These are phyloP conservation scores for Bretziella fagacearum DNA, from an alignment of 2,329 filamentous ascomycete genomes.

Conservation along the genomic window DNA sequence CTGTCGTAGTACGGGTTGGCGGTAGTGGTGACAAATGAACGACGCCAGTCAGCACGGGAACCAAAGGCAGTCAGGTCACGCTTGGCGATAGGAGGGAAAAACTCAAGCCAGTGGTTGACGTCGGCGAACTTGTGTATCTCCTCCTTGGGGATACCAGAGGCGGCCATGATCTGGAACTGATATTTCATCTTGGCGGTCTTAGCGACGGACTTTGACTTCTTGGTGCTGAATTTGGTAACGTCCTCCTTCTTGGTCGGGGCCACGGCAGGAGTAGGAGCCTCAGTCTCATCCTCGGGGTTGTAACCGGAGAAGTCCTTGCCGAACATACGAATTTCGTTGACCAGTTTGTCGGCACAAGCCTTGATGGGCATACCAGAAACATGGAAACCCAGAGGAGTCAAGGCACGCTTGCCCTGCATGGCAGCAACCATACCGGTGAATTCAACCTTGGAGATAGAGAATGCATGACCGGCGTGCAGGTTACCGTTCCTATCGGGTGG, in stretches of 20 bases:
- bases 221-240: constrained; percentile 76
- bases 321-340: constrained; percentile 76
- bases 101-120: constrained; percentile 77
- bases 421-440: constrained; percentile 74
- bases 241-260: constrained; percentile 60
- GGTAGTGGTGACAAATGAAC: constrained; percentile 86
- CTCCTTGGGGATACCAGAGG: constrained; percentile 68
- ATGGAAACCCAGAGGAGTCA: constrained; percentile 91
- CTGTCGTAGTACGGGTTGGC: constrained; percentile 94
- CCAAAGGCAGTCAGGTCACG: constrained; percentile 67
- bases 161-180: constrained; percentile 87
- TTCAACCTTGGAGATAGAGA: constrained; percentile 84
- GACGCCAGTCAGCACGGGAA: constrained; percentile 78
- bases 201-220: constrained; percentile 79
- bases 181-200: constrained; percentile 93
- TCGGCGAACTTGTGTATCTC: constrained; percentile 92
- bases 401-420: constrained; percentile 73
- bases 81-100: constrained; percentile 45
- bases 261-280: constrained; percentile 29
- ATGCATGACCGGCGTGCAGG: constrained; percentile 80
- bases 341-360: constrained; percentile 87
- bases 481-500: constrained; percentile 47
- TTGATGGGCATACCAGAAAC: constrained; percentile 94
- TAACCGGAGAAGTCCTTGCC: constrained; percentile 73
- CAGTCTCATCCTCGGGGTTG: constrained; percentile 38